Conservation (phyloP, 2,329 filamentous ascomycete genomes). For the Alternaria dauci region DNA sequence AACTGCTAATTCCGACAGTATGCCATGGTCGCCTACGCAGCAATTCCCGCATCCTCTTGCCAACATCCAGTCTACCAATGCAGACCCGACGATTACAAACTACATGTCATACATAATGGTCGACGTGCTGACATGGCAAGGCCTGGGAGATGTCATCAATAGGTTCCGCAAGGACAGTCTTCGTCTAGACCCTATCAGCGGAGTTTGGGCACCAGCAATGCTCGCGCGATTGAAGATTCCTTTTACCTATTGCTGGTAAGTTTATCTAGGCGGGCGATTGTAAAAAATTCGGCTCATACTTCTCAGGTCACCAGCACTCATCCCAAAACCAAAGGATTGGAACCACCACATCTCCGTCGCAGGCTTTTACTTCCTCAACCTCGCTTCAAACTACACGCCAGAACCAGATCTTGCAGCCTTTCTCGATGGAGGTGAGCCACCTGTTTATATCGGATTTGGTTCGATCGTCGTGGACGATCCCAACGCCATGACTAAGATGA, state of each 20-base stretch:
- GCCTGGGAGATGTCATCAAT: constrained; percentile 89
- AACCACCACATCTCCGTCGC: constrained; percentile 52
- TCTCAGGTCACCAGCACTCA: constrained; percentile 51
- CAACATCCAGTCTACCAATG: constrained; percentile 79
- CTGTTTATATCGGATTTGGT: constrained; percentile 55
- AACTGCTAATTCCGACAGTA: constrained; percentile 55
- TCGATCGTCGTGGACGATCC: constrained; percentile 55
- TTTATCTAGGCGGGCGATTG: background rate
- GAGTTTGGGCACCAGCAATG: constrained; percentile 84
- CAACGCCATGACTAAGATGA: constrained; percentile 52
- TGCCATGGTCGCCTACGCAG: constrained; percentile 90
- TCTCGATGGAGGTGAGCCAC: constrained; percentile 50
- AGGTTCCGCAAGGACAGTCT: constrained; percentile 78
- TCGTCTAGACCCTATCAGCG: constrained; percentile 77
- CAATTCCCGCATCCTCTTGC: constrained; percentile 87
- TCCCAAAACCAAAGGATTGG: constrained; percentile 59
- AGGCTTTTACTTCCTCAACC: constrained; percentile 53
- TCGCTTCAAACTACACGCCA: constrained; percentile 52
- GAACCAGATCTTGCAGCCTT: constrained; percentile 51
- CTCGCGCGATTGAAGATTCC: constrained; percentile 78
- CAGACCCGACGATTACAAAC: constrained; percentile 79
- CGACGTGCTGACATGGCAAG: constrained; percentile 94
- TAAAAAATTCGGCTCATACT: background rate
- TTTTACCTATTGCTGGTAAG: constrained; percentile 86
- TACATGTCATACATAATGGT: constrained; percentile 85